A percentile compares a stretch with the other conserved stretches of the same genome.
Evolutionary conservation across 2,329 filamentous ascomycete species (phyloP).

Genomic region (Verticillium nonalfalfae): DNA sequence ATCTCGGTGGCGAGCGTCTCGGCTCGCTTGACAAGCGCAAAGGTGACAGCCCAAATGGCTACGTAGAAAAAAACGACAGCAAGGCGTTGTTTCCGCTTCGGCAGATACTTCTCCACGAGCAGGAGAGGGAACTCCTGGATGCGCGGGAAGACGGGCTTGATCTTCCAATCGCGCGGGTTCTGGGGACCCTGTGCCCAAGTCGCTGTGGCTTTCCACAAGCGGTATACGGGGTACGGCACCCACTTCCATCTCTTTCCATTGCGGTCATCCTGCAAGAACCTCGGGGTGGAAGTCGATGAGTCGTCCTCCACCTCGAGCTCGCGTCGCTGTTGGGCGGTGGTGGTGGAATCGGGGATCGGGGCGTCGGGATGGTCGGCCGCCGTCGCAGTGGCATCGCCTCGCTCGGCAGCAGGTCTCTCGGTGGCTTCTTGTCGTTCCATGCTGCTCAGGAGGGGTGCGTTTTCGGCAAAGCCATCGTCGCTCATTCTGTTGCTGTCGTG

Average conservation of each 20-base stretch:
- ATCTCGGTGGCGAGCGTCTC: slow-evolving; percentile 56
- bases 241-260: slow-evolving; percentile 43
- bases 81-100: slow-evolving; percentile 51
- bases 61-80: slow-evolving; percentile 54
- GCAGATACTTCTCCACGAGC: slow-evolving; percentile 56
- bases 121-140: slow-evolving; percentile 62
- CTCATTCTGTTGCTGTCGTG: slow-evolving; percentile 18
- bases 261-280: slow-evolving; percentile 48
- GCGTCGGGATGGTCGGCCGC: slow-evolving; percentile 31
- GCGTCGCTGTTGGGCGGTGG: slow-evolving; percentile 23
- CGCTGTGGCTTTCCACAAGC: slow-evolving; percentile 30
- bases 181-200: slow-evolving; percentile 51
- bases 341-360: slow-evolving; percentile 26
- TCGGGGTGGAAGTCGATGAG: slow-evolving; percentile 42
- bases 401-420: slow-evolving; percentile 10
- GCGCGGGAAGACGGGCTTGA: slow-evolving; percentile 55
- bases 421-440: slow-evolving; percentile 22
- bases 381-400: slow-evolving; percentile 7
- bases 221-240: slow-evolving; percentile 51
- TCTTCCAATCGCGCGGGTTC: slow-evolving; percentile 42
- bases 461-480: slow-evolving; percentile 24
- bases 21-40: slow-evolving; percentile 60
- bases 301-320: slow-evolving; percentile 39
- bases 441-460: slow-evolving; percentile 31
- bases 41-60: slow-evolving; percentile 62